Evolutionary conservation across 108 stramenopile species (phyloP).

Genomic region (Cyclotella baltica): DNA sequence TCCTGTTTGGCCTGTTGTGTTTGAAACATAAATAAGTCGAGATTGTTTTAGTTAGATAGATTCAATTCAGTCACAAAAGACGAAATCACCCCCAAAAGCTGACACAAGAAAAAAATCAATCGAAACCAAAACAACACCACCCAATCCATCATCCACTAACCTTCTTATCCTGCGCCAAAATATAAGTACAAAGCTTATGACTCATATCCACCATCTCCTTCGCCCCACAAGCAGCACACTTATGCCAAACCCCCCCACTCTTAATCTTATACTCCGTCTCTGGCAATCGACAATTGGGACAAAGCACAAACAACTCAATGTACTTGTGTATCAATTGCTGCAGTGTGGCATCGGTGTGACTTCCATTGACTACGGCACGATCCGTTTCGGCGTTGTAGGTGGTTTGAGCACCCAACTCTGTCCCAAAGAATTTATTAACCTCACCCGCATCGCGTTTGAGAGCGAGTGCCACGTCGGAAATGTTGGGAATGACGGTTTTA

Average conservation of each 20-base stretch:
- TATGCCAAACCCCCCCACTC: slow-evolving; percentile 89
- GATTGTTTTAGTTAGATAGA: too few species aligned
- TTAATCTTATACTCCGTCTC: slow-evolving; percentile 99
- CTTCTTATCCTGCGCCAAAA: slow-evolving; percentile 91
- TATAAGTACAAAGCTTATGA: slow-evolving; percentile 95
- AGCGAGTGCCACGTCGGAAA: slow-evolving; percentile 83
- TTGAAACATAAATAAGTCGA: not conserved
- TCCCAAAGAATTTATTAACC: slow-evolving; percentile 98
- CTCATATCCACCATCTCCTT: slow-evolving; percentile 98
- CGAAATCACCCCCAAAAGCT: too few species aligned
- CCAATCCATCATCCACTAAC: slow-evolving; percentile 9
- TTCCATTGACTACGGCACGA: slow-evolving; percentile 97
- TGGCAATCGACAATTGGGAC: slow-evolving; percentile 95
- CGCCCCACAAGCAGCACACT: slow-evolving; percentile 97
- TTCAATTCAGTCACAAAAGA: too few species aligned
- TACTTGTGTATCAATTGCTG: slow-evolving; percentile 93
- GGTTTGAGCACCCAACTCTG: slow-evolving; percentile 97
- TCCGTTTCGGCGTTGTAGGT: slow-evolving; percentile 93
- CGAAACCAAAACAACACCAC: too few species aligned
- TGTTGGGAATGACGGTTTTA: slow-evolving; percentile 98
- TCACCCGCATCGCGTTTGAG: slow-evolving; percentile 93
- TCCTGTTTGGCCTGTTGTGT: slow-evolving; percentile 64
- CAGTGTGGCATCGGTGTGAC: slow-evolving; percentile 89
- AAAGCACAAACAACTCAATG: slow-evolving; percentile 97
- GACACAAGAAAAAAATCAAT: too few species aligned